These are phyloP conservation scores for Oryza glaberrima DNA, from an alignment of 176 grass and related monocot species.

Conservation along the genomic window DNA sequence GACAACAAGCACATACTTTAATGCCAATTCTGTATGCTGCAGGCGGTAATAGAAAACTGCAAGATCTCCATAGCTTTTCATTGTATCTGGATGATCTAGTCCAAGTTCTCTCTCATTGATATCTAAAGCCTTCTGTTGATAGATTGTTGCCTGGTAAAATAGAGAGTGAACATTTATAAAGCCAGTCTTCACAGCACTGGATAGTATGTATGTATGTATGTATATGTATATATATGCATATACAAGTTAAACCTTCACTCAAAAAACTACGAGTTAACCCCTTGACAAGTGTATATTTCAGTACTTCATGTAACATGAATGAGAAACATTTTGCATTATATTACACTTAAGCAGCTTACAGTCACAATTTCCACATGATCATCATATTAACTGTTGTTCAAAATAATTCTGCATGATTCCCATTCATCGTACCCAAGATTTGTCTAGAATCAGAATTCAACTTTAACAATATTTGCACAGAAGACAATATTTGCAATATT, in stretches of 20 bases:
- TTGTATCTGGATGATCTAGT: constrained; percentile 99
- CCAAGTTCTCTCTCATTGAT: constrained; percentile 99
- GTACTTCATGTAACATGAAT: constrained; percentile 13
- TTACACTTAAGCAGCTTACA: constrained; percentile 38
- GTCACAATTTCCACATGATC: constrained; percentile 22
- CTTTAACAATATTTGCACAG: constrained; percentile 32
- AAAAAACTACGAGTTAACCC: constrained; percentile 19
- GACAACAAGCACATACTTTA: constrained; percentile 66
- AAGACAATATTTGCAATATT: constrained; percentile 11
- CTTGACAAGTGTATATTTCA: not conserved
- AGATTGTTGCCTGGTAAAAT: constrained; percentile 86
- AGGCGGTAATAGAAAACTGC: constrained; percentile 99
- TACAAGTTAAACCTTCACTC: not conserved
- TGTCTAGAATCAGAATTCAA: not conserved
- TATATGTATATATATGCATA: not conserved
- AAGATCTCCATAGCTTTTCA: constrained; percentile 99
- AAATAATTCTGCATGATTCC: constrained; percentile 24
- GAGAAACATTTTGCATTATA: constrained; percentile 9
- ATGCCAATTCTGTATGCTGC: constrained; percentile 96
- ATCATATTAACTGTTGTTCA: constrained; percentile 19
- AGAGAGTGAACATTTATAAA: constrained; percentile 40
- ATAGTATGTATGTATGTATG: not conserved
- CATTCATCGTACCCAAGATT: not conserved
- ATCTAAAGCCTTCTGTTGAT: constrained; percentile 98
- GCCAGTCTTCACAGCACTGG: constrained; percentile 24